phyloP scores from a whole-genome alignment of 345 rosid genomes.

The Gossypium arboreum region DNA sequence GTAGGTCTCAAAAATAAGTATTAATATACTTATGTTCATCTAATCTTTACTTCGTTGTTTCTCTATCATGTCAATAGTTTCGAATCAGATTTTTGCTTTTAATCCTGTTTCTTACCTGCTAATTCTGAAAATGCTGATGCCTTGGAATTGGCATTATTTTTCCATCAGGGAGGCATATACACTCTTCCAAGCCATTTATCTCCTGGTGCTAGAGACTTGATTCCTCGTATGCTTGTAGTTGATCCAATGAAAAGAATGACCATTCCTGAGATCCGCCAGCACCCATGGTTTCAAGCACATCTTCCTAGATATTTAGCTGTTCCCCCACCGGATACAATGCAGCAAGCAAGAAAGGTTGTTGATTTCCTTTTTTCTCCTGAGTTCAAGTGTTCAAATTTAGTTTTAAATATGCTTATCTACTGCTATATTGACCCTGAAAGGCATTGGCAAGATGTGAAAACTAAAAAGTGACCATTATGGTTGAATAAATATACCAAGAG shows the following conservation, averaged over 20 bases:
- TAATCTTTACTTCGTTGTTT: slow-evolving; percentile 1
- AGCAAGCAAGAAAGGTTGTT: slow-evolving; percentile 74
- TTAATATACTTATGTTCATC: neutral
- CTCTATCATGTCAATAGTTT: neutral
- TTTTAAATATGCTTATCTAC: neutral
- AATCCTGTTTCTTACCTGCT: neutral
- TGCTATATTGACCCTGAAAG: neutral
- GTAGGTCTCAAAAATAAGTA: neutral
- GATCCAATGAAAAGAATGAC: slow-evolving; percentile 88
- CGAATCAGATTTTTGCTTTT: neutral
- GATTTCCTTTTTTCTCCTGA: neutral
- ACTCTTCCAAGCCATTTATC: slow-evolving; percentile 96
- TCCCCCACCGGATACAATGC: slow-evolving; percentile 74
- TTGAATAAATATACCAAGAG: neutral
- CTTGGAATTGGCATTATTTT: neutral
- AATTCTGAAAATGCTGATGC: neutral
- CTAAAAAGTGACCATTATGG: neutral
- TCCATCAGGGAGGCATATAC: slow-evolving; percentile 71
- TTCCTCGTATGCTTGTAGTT: slow-evolving; percentile 91
- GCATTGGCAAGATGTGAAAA: neutral
- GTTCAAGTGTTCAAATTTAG: neutral
- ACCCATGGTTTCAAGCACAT: slow-evolving; percentile 83
- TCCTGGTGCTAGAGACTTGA: slow-evolving; percentile 83
- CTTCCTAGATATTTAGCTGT: slow-evolving; percentile 89
- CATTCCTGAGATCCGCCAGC: slow-evolving; percentile 87